Evolutionary conservation across 768 basidiomycete genomes (phyloP), one percentile per base, ranked within the genome.

Genomic region (Megacollybia marginata): DNA sequence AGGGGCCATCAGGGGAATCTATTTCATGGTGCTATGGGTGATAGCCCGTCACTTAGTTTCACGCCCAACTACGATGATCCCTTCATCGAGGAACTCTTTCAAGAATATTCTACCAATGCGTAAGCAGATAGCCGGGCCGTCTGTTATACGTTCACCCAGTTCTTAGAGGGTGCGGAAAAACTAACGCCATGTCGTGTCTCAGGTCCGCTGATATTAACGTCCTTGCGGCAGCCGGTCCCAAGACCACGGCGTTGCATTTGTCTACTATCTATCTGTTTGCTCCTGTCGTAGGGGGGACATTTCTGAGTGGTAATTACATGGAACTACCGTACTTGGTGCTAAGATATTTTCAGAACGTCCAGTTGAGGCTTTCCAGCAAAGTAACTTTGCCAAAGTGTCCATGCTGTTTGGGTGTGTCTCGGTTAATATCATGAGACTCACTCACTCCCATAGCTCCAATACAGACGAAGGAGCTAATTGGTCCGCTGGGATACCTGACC

Each of bases 1-100:
- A 64, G 67, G 2, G 72, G 72, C 8, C 50, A 70, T 48, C 55
- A 64, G 23, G 55, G 66, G 49, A 63, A 65, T 15, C 62, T 74
- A 23, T 74, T 74, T 57, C 64, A 58, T 10, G 67, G 66, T 13
- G 69, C 68, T 7, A 72, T 74, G 65, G 72, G 68, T 6, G 71
- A 73, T 52, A 73, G 71, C 47, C 70, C 72, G 4, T 69, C 72
- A 4, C 55, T 70, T n/a, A 66, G 59, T 53, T 69, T 61, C 49
- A 55, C 63, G 43, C 69, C 71, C 1, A 42, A 55, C 4, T 69
- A 62, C 54, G 56, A 60, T 36, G 65, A 64, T 46, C 33, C 64
- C 1, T 72, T 69, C 52, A 60, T 63, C 28, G 62, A 69, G 46
- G 60, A 50, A 31, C 59, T 73, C 5, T 74, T 67, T 33, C 48